Base-by-base conservation (phyloP, 2,329 filamentous ascomycete genomes). In the Penicillium sp. region DNA sequence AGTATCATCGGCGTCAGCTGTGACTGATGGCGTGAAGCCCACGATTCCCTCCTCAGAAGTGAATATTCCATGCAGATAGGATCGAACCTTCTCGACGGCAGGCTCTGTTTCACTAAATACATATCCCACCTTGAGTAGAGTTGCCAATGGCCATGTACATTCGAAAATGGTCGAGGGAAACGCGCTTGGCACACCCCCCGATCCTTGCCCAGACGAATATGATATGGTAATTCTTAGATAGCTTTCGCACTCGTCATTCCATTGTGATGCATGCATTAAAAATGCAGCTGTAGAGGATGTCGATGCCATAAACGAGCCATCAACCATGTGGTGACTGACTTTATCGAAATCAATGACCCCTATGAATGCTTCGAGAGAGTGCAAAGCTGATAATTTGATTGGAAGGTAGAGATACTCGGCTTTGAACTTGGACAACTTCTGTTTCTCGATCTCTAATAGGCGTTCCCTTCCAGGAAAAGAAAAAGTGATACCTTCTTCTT, bases 281-380 rank as follows among this genome's bases (percentile, higher is more conserved):
- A 71, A 73, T 23, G 69, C 73, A 0, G 74, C 74, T 0, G 74
- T 77, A 1, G 74, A 71, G 1, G 73, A 71, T 7, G 75, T 74
- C 1, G 73, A 76, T 2, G 62, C 71, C 62, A 75, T 65, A 62
- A 76, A 71, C 6, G 64, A 64, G 2, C 71, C 72, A 46, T 64
- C 58, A 11, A 62, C 57, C 51, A 62, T 66, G 49, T 73, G 70
- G 14, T 74, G 70, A 12, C 55, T 57, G 6, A 76, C 59, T 45
- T 62, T 65, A 49, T 72, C 62, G 55, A 77, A 77, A 40, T 75
- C 67, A 20, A 72, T 59, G 38, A 59, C 65, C 9, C 72, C 69
- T 20, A 70, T 65, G 47, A 75, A 73, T 0, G 71, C 71, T 50
- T 77, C 75, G 0, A 77, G 60, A 0, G 73, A 75, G 56, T 76